Evolutionary conservation across 352 stramenopile species (phyloP), one percentile per base, ranked within the genome.

Genomic region (Globisporangium radiosum): DNA sequence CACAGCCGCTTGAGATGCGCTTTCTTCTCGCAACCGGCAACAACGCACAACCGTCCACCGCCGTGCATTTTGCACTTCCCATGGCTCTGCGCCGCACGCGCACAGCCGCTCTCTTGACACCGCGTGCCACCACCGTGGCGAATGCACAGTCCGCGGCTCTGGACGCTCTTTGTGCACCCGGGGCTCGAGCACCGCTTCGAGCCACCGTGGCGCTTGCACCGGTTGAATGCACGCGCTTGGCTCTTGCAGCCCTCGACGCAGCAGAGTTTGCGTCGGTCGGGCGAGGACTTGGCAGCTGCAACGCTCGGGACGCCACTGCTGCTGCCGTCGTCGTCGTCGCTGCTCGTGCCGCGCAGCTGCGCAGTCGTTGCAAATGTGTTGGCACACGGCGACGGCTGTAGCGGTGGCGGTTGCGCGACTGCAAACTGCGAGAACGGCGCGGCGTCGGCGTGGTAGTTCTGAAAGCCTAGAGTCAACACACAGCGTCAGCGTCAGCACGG

Each of bases 181-280:
- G 70, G 62, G 52, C 72, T 67, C n/a, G 78, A 83, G 54, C 85
- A 94, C 47, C 85, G 85, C 67, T 94, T 94, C 5, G 82, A 94
- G 19, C 77, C 77, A 15, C 85, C 85, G 57, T 94, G 85, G 40
- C 79, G 78, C 64, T 94, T 94, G 72, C 85, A 94, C 37, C 82
- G 84, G 44, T 90, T 88, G 62, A 89, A 94, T 8, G 82, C 82
- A 43, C 85, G 68, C 51, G 85, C 85, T 75, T 94, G 85, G 60
- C 77, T 91, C 56, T 73, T 86, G 65, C 85, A 94, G 36, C 78
- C 81, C 67, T 88, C 78, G 0, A 87, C 72, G 51, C 69, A 78
- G 62, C 85, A 94, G 43, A 92, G 59, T 43, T 91, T 91, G 50
- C 85, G 81, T 42, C 78, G 76, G 43, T 94, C 81, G 10, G 74